Percentiles rank a stretch among this genome's conserved stretches.
These are phyloP conservation scores for Fusarium dlaminii DNA, from an alignment of 2,329 filamentous ascomycete species.

Conservation along the genomic window DNA sequence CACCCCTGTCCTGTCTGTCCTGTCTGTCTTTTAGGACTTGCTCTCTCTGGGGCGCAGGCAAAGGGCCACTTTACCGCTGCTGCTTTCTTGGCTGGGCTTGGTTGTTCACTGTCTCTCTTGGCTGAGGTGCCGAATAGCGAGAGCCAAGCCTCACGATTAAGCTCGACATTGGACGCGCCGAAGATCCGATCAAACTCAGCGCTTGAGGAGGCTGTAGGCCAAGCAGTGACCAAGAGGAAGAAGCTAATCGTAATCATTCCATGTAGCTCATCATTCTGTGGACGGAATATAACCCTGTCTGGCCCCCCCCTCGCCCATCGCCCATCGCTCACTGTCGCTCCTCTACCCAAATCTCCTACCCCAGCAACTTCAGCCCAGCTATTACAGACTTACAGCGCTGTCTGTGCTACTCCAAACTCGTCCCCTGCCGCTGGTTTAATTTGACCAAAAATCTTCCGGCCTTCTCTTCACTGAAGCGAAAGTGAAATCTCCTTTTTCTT, in stretches of 20 bases:
- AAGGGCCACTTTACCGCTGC: conserved; percentile 16
- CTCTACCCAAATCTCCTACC: conserved; percentile 11
- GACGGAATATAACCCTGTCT: conserved; percentile 36
- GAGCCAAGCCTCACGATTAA: conserved; percentile 29
- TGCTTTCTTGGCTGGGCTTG: conserved; percentile 2
- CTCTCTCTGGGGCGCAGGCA: conserved; percentile 22
- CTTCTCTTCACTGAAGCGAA: conserved; percentile 22
- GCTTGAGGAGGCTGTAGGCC: conserved; percentile 21
- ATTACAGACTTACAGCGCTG: neutral
- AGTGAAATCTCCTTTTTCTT: conserved; percentile 29
- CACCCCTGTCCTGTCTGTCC: conserved; percentile 12
- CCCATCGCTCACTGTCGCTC: conserved; percentile 6
- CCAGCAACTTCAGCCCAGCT: conserved; percentile 15
- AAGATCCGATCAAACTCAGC: conserved; percentile 39
- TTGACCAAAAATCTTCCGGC: conserved; percentile 23
- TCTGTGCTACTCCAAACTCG: neutral
- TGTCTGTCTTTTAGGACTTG: neutral
- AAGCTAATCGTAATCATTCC: conserved; percentile 25
- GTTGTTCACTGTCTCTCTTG: conserved; percentile 26
- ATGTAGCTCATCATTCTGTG: conserved; percentile 30
- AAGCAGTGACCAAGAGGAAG: conserved; percentile 23
- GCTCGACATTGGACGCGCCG: conserved; percentile 32
- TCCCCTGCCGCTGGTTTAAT: conserved; percentile 34
- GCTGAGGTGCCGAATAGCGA: conserved; percentile 35
- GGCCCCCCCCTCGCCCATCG: conserved; percentile 15